Evolutionary conservation across 768 basidiomycete species (phyloP).

Genomic region (Rubroboletus pulcherrimus): DNA sequence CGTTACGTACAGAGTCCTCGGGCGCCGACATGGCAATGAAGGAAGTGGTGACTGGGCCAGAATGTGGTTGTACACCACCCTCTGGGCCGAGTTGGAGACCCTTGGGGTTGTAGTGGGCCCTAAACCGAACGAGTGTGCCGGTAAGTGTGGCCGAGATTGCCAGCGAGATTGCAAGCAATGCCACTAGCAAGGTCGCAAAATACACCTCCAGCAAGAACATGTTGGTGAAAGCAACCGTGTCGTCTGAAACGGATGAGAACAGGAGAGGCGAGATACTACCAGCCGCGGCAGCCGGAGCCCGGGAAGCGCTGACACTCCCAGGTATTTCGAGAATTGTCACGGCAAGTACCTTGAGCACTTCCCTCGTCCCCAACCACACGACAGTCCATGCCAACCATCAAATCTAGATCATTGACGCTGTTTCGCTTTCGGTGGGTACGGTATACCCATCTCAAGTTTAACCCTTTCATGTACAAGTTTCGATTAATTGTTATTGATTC

Average conservation of each 20-base stretch:
- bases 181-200: slow-evolving; percentile 25
- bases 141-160: slow-evolving; percentile 56
- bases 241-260: slow-evolving; percentile 5
- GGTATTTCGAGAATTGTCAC: slow-evolving; percentile 12
- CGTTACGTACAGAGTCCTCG: slow-evolving; percentile 77
- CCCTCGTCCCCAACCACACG: background rate
- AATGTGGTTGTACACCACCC: slow-evolving; percentile 67
- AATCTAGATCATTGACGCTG: background rate
- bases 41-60: slow-evolving; percentile 71
- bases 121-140: slow-evolving; percentile 68
- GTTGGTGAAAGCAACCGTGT: slow-evolving; percentile 32
- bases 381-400: background rate
- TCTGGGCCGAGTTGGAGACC: slow-evolving; percentile 77
- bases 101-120: slow-evolving; percentile 84
- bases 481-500: background rate
- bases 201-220: slow-evolving; percentile 33
- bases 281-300: background rate
- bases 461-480: background rate
- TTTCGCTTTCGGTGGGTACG: background rate
- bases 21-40: slow-evolving; percentile 71
- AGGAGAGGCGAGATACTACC: background rate
- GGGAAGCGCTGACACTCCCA: background rate
- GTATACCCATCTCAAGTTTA: background rate
- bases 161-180: slow-evolving; percentile 49
- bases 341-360: slow-evolving; percentile 29